phyloP scores from a whole-genome alignment of 345 rosid species.

The Rhodamnia rubescens region DNA sequence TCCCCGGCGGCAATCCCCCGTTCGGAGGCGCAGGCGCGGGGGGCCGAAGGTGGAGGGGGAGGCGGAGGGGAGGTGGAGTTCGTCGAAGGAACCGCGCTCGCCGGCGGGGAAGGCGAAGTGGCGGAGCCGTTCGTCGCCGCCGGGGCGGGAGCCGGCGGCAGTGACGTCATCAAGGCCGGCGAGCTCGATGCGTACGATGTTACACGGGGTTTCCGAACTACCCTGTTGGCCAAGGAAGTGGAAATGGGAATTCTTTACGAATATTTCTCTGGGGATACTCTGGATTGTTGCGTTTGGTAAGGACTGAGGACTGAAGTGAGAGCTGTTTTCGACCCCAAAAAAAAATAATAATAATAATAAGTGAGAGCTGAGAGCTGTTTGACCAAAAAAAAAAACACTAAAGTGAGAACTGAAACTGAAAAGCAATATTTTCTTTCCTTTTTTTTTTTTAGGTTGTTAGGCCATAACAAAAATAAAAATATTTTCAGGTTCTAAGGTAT shows the following conservation, averaged over 20 bases:
- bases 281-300: not conserved
- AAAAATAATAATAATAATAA: too few relatives aligned
- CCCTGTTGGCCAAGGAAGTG: not conserved
- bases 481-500: too few relatives aligned
- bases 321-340: too few relatives aligned
- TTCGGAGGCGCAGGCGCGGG: not conserved
- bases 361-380: too few relatives aligned
- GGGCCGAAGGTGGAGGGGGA: not conserved
- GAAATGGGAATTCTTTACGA: not conserved
- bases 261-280: fast-evolving
- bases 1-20: conserved; percentile 11
- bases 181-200: not conserved
- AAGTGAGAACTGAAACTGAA: too few relatives aligned
- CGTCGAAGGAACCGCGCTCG: conserved; percentile 1
- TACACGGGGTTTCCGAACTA: not conserved
- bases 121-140: not conserved
- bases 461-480: too few relatives aligned
- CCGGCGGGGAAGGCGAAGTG: conserved; percentile 3
- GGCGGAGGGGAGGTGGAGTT: conserved; percentile 1
- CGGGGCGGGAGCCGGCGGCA: not conserved
- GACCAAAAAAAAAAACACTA: too few relatives aligned
- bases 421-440: not conserved
- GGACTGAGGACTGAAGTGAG: not conserved
- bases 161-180: conserved; percentile 10
- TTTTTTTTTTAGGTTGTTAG: too few relatives aligned